Evolutionary conservation across 345 rosid species (phyloP).

Genomic region (Anastatica hierochuntica): DNA sequence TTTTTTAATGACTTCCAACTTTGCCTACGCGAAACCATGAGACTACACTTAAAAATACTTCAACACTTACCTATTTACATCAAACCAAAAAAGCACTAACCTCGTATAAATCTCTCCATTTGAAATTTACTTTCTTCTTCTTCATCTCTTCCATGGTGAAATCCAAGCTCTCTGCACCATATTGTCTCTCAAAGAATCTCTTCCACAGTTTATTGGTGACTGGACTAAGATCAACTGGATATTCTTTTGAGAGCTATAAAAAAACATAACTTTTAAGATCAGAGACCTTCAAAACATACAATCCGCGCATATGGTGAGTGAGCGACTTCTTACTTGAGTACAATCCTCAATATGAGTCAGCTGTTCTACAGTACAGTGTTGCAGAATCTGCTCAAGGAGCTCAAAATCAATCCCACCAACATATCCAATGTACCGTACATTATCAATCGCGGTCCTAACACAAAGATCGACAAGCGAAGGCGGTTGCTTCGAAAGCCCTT

Average conservation of each 20-base stretch:
- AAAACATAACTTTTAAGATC: not conserved
- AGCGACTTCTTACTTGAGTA: slow-evolving; percentile 16
- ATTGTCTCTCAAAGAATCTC: slow-evolving; percentile 51
- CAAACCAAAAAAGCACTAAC: slow-evolving; percentile 21
- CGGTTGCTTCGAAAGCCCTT: slow-evolving; percentile 23
- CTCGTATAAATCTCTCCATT: slow-evolving; percentile 67
- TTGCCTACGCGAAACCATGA: slow-evolving; percentile 40
- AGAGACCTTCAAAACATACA: not conserved
- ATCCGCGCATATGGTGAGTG: not conserved
- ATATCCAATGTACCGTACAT: slow-evolving; percentile 68
- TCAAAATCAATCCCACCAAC: slow-evolving; percentile 72
- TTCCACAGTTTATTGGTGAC: slow-evolving; percentile 74
- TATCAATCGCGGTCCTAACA: slow-evolving; percentile 41
- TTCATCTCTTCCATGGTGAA: slow-evolving; percentile 53
- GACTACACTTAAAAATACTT: too few species aligned
- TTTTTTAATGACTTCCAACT: slow-evolving; percentile 35
- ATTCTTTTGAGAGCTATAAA: slow-evolving; percentile 55
- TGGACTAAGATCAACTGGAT: slow-evolving; percentile 75
- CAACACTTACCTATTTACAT: too few species aligned
- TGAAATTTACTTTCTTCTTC: slow-evolving; percentile 35
- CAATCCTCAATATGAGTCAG: slow-evolving; percentile 61
- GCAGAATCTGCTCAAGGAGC: slow-evolving; percentile 63
- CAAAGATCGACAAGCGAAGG: slow-evolving; percentile 85
- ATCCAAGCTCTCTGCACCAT: slow-evolving; percentile 32
- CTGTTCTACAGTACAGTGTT: slow-evolving; percentile 70